Base-by-base conservation (phyloP, 2,329 filamentous ascomycete genomes). In the Coleophoma crateriformis region DNA sequence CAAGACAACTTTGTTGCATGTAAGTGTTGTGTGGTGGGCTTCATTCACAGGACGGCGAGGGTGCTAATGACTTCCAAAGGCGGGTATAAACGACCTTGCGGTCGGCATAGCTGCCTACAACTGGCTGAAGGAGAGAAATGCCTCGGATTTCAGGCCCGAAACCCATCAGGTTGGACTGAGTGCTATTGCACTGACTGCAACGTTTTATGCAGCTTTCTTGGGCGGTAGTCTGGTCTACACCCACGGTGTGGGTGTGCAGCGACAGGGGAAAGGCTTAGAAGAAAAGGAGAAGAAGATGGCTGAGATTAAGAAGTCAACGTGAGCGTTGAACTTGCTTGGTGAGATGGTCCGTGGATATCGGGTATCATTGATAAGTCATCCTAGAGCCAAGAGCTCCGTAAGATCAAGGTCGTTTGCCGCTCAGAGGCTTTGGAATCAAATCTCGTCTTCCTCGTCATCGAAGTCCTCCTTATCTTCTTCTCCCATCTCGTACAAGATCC, bases 401-500 rank as follows among this genome's bases (percentile, higher is more conserved):
- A 27, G 8, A 27, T 27, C 27, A 27, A 27, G 27, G 6, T 27
- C 27, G 2, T 27, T 19, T 7, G 27, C 27, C 27, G 3, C 8
- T 27, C 27, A 27, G 19, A 19, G 7, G 27, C 27, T 27, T 27
- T 10, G 27, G 35, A 44, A 44, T 44, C 38, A 64, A 34, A 64
- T 64, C 52, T 63, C 62, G 55, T 67, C 70, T 70, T 96, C 91
- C 70, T 96, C 91, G 62, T 96, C 90, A 63, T 95, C 90, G 51
- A 95, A 91, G 59, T 96, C 91, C 70, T 96, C 97, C 66, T 97
- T 90, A 68, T 99, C 94, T 71, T 97, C 94, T 54, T 84, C 81
- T 1, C 91, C 92, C 88, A 97, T 95, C 60, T 97, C 92, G 66
- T 99, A 99, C 62, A 99, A 65, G 57, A 99, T 99, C 53, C 92